These are phyloP conservation scores for Psidium guajava DNA, from an alignment of 345 rosid species.

Conservation along the genomic window DNA sequence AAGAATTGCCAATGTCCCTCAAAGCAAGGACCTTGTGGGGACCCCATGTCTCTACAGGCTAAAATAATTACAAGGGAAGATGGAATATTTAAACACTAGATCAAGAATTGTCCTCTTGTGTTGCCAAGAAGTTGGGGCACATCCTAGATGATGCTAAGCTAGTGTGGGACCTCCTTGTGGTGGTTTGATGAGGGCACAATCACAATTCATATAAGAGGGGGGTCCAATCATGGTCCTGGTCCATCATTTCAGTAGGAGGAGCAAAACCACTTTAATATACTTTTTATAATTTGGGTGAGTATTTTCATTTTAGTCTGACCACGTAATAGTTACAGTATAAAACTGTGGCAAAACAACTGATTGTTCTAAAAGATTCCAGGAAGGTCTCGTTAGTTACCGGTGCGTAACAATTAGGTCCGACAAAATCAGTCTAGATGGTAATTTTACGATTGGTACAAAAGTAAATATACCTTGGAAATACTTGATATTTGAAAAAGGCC, in stretches of 20 bases:
- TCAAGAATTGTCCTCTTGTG: neutral
- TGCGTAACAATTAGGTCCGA: neutral
- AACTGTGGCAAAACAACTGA: neutral
- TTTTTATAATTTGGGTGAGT: neutral
- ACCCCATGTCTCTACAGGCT: neutral
- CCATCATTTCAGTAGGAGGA: neutral
- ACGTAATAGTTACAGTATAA: neutral
- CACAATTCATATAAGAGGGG: neutral
- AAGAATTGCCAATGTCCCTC: neutral
- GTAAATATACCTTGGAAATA: neutral
- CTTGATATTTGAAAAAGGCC: neutral
- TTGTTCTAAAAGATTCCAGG: neutral
- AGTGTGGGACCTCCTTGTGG: neutral
- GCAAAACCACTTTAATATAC: neutral
- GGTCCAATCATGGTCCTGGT: neutral
- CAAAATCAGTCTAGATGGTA: neutral
- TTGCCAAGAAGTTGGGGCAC: neutral
- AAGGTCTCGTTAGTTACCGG: neutral
- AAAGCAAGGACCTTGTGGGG: neutral
- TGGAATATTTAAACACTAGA: neutral
- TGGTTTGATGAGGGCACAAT: neutral
- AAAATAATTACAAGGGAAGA: neutral
- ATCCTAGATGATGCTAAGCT: neutral
- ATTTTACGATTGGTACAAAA: neutral
- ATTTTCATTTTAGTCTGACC: neutral